Percentiles rank a stretch among this genome's conserved stretches.
Evolutionary conservation across 2,329 filamentous ascomycete genomes (phyloP).

Genomic region (Cordyceps cateniannulata): DNA sequence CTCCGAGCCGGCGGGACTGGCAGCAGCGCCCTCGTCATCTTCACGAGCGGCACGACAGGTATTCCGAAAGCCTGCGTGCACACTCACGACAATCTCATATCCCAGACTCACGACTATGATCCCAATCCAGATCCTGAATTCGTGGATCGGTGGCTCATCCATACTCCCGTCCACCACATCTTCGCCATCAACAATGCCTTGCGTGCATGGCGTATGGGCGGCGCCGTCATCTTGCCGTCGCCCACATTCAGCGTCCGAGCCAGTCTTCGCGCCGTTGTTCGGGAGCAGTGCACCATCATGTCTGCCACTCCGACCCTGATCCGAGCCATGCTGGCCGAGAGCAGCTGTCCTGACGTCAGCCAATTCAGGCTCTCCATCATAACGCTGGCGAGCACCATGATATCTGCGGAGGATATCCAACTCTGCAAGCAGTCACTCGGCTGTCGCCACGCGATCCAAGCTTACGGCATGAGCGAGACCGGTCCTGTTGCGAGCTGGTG

Average conservation of each 20-base stretch:
- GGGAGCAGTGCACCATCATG: slow-evolving; percentile 31
- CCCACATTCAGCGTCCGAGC: slow-evolving; percentile 27
- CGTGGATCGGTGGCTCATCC: slow-evolving; percentile 30
- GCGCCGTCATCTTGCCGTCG: slow-evolving; percentile 29
- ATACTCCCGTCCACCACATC: slow-evolving; percentile 32
- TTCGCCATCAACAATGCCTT: slow-evolving; percentile 34
- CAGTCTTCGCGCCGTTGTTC: slow-evolving; percentile 25
- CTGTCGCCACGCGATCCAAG: slow-evolving; percentile 27
- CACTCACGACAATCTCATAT: slow-evolving; percentile 33
- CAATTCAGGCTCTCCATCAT: slow-evolving; percentile 26
- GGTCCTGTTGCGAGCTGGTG: slow-evolving; percentile 36
- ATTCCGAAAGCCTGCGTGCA: slow-evolving; percentile 39
- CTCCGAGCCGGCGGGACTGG: background rate
- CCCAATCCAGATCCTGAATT: slow-evolving; percentile 23
- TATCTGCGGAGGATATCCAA: slow-evolving; percentile 25
- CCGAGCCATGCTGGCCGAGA: slow-evolving; percentile 26
- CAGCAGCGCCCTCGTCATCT: slow-evolving; percentile 34
- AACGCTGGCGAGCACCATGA: slow-evolving; percentile 28
- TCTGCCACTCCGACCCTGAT: slow-evolving; percentile 34
- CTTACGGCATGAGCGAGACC: slow-evolving; percentile 41
- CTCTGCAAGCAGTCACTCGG: slow-evolving; percentile 27
- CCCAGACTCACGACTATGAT: slow-evolving; percentile 31
- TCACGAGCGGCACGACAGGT: slow-evolving; percentile 45
- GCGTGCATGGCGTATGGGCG: slow-evolving; percentile 30
- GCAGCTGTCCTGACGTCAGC: slow-evolving; percentile 20